Evolutionary conservation across 495 filamentous ascomycete genomes (phyloP), one percentile per base, ranked within the genome.

Genomic region (Penicillium canariense): DNA sequence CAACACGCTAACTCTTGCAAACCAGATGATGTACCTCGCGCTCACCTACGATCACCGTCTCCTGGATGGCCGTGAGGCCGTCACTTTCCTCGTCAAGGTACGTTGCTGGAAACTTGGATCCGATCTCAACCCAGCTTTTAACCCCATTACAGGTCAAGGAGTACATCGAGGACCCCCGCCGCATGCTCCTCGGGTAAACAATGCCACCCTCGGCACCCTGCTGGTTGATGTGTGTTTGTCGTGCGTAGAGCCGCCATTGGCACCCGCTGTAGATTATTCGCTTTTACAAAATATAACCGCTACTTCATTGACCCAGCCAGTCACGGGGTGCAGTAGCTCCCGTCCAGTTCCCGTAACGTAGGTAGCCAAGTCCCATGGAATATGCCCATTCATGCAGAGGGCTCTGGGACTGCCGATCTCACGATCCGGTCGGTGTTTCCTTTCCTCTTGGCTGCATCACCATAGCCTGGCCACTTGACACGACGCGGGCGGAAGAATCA

Each of bases 21-120:
- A 44, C 60, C n/a, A 87, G 82, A 97, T 98, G 90, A 98, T 98
- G 94, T 97, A 96, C 60, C 84, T 98, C 35, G 95, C 94, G 35
- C 82, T 98, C 46, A 98, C 94, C 14, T 98, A 98, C 68, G 94
- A 98, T 65, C 94, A 98, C 72, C 87, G 94, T 58, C 82, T 97
- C 32, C 78, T 98, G 23, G 95, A 97, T 70, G 95, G 94, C 23
- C 85, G 94, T 62, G 94, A 98, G 77, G 95, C 91, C 11, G 91
- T 96, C 25, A 95, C 93, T 54, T 98, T 98, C 82, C 77, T 98
- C 58, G 87, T 98, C 39, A 97, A 96, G 86, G 86, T 83, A 62
- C 54, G 62, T 58, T 15, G 32, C 11, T 28, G 17, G 14, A 48
- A 4, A 6, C 20, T 28, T 11, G 14, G 20, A 1, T 17, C 22